Evolutionary conservation across 1,284 basidiomycete genomes (phyloP).

Genomic region (Schizopora paradoxa): DNA sequence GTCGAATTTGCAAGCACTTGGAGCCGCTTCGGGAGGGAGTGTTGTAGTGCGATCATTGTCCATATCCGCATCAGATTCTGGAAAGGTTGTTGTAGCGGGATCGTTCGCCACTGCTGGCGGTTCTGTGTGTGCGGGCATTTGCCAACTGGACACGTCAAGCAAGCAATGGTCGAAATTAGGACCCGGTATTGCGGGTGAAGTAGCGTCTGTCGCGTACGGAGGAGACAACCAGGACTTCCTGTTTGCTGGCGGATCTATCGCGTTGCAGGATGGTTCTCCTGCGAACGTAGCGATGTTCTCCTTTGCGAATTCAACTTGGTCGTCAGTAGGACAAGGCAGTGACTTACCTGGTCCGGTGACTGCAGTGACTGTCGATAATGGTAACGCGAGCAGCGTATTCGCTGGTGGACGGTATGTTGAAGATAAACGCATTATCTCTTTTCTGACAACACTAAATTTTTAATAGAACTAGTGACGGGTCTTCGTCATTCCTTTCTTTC

Average conservation of each 20-base stretch:
- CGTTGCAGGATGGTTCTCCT: constrained; percentile 48
- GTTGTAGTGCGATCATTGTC: constrained; percentile 76
- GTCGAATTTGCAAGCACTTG: constrained; percentile 52
- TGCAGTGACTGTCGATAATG: constrained; percentile 80
- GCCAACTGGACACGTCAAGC: constrained; percentile 62
- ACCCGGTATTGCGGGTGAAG: constrained; percentile 78
- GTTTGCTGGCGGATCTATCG: constrained; percentile 72
- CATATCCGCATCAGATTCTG: constrained; percentile 53
- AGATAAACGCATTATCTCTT: not conserved
- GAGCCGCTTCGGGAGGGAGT: constrained; percentile 44
- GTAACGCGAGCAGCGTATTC: constrained; percentile 81
- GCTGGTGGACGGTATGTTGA: constrained; percentile 70
- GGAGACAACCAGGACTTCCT: constrained; percentile 62
- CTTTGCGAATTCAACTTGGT: constrained; percentile 71
- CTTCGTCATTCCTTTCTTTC: constrained; percentile 67
- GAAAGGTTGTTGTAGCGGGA: constrained; percentile 78
- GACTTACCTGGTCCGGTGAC: constrained; percentile 86
- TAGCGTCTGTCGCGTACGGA: constrained; percentile 74
- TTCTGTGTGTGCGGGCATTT: constrained; percentile 74
- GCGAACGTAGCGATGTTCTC: constrained; percentile 71
- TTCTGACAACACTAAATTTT: constrained; percentile 9
- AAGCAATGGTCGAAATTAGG: constrained; percentile 82
- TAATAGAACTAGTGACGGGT: constrained; percentile 48
- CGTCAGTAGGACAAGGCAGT: constrained; percentile 56
- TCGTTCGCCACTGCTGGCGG: constrained; percentile 79